These are phyloP conservation scores for Chloranthus sessilifolius DNA, from an alignment of 164 flowering plant species.

Conservation along the genomic window DNA sequence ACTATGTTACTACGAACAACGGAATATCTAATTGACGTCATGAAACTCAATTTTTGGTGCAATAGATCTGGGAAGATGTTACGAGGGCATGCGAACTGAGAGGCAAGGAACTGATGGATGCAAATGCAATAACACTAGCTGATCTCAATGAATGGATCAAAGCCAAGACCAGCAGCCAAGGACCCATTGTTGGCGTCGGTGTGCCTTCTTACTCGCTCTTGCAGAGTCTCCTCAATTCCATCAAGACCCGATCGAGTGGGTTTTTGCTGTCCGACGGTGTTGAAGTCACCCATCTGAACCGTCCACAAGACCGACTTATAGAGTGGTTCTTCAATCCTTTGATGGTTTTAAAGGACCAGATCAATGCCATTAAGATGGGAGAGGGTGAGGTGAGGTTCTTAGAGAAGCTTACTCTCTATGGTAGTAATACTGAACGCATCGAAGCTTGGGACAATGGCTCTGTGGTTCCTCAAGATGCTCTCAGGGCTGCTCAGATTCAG, in stretches of 20 bases:
- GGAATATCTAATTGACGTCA: too few species aligned
- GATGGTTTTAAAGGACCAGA: constrained; percentile 76
- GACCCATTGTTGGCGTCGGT: constrained; percentile 47
- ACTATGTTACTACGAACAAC: too few species aligned
- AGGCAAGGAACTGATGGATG: constrained; percentile 66
- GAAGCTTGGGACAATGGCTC: constrained; percentile 69
- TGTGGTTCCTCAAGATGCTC: constrained; percentile 45
- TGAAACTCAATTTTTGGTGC: constrained; percentile 9
- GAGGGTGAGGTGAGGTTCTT: constrained; percentile 57
- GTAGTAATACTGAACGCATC: constrained; percentile 38
- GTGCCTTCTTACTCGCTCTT: constrained; percentile 58
- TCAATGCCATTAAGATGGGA: constrained; percentile 41
- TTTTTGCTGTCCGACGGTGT: constrained; percentile 50
- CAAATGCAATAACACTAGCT: constrained; percentile 35
- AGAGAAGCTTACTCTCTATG: constrained; percentile 59
- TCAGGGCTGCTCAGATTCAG: constrained; percentile 80
- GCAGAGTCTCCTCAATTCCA: constrained; percentile 51
- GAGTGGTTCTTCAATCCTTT: constrained; percentile 93
- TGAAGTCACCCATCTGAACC: constrained; percentile 59
- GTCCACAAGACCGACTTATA: constrained; percentile 71
- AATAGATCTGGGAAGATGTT: constrained; percentile 69
- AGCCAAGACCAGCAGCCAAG: constrained; percentile 40
- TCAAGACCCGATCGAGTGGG: constrained; percentile 61
- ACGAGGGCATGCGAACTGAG: constrained; percentile 47
- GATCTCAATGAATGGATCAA: constrained; percentile 69